Percentiles rank a stretch among this genome's conserved stretches.
These are phyloP conservation scores for Pseudisothecium myosuroides DNA, from an alignment of 225 moss, liverwort and hornwort genomes.

Conservation along the genomic window DNA sequence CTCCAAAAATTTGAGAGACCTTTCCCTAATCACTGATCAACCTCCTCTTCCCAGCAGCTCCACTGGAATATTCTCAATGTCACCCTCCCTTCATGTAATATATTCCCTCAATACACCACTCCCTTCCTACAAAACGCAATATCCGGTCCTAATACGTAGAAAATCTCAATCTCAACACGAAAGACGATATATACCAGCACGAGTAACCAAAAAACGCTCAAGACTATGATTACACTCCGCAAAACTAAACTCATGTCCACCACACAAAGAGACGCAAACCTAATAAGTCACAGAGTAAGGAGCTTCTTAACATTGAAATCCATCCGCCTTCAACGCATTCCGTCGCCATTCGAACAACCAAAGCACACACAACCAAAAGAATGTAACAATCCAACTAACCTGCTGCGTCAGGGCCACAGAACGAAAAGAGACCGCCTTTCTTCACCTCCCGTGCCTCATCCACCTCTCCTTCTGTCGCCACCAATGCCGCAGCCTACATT, in stretches of 20 bases:
- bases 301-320: too few species aligned
- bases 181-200: neutral
- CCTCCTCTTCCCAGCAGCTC: neutral
- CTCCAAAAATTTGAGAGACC: neutral
- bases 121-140: neutral
- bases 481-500: neutral
- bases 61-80: neutral
- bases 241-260: neutral
- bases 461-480: neutral
- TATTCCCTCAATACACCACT: neutral
- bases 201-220: neutral
- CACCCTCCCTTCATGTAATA: neutral
- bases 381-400: neutral
- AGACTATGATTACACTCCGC: neutral
- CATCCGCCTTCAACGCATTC: too few species aligned
- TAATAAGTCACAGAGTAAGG: neutral
- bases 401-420: neutral
- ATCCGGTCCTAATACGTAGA: neutral
- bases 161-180: neutral
- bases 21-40: neutral
- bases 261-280: neutral
- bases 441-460: conserved; percentile 3
- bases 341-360: neutral
- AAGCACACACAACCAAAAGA: neutral
- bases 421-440: neutral